These are phyloP conservation scores for Phytophthora ohioensis DNA, from an alignment of 352 stramenopile genomes.

Conservation along the genomic window DNA sequence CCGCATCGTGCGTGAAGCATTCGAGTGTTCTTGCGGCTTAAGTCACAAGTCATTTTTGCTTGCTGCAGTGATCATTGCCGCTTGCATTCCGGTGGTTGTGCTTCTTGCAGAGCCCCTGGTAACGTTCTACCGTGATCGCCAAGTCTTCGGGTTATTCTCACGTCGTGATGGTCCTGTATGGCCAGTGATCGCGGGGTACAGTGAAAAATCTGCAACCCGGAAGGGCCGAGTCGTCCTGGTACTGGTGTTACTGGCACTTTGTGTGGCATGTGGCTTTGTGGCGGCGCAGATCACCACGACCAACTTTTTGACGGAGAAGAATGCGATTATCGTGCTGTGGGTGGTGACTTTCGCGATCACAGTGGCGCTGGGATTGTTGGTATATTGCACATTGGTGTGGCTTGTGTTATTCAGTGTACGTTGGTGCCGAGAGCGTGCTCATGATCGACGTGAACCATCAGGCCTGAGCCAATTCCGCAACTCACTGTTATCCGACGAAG, in stretches of 20 bases:
- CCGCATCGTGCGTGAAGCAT: slow-evolving; percentile 58
- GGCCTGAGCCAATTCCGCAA: slow-evolving; percentile 25
- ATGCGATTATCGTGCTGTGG: slow-evolving; percentile 52
- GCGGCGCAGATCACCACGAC: slow-evolving; percentile 42
- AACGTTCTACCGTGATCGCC: slow-evolving; percentile 68
- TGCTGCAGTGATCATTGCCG: slow-evolving; percentile 50
- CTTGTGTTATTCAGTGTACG: slow-evolving; percentile 54
- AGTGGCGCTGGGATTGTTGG: slow-evolving; percentile 52
- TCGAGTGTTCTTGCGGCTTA: slow-evolving; percentile 61
- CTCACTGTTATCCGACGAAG: slow-evolving; percentile 29
- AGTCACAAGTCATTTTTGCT: slow-evolving; percentile 50
- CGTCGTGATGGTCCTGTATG: slow-evolving; percentile 42
- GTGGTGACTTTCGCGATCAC: slow-evolving; percentile 55
- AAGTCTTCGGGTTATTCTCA: slow-evolving; percentile 55
- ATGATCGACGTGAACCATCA: slow-evolving; percentile 21
- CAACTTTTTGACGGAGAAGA: slow-evolving; percentile 50
- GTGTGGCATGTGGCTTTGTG: slow-evolving; percentile 49
- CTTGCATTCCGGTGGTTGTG: slow-evolving; percentile 45
- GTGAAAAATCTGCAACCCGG: slow-evolving; percentile 36
- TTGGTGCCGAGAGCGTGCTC: slow-evolving; percentile 43
- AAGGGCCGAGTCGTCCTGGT: slow-evolving; percentile 52
- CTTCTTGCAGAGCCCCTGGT: slow-evolving; percentile 63
- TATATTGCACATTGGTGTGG: slow-evolving; percentile 52
- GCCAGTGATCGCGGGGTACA: slow-evolving; percentile 47
- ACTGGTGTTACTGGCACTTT: slow-evolving; percentile 39